A percentile compares a stretch with the other conserved stretches of the same genome.
These are phyloP conservation scores for Mallotus nudiflorus DNA, from an alignment of 345 rosid species.

Conservation along the genomic window DNA sequence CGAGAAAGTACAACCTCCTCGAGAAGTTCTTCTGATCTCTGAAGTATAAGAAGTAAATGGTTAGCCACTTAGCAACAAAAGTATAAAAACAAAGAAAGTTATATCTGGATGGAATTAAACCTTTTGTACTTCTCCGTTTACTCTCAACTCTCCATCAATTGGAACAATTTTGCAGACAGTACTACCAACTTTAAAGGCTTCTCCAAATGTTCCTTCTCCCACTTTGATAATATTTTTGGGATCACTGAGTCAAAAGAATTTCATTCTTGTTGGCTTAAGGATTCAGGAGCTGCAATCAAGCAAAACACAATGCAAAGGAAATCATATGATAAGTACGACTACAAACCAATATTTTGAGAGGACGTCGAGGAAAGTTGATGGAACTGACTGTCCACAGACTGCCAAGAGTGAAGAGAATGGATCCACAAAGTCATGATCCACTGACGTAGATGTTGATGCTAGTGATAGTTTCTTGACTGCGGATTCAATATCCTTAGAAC, in stretches of 20 bases:
- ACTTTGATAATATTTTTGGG: conserved; percentile 69
- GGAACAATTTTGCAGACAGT: conserved; percentile 97
- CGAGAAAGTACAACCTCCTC: conserved; percentile 87
- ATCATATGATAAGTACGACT: conserved; percentile 2
- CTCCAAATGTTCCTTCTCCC: conserved; percentile 99
- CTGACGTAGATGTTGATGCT: conserved; percentile 46
- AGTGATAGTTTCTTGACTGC: conserved; percentile 67
- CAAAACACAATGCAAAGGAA: conserved; percentile 6
- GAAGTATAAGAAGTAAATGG: conserved; percentile 32
- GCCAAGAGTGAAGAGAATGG: conserved; percentile 64
- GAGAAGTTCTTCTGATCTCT: conserved; percentile 94
- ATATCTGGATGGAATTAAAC: conserved; percentile 28
- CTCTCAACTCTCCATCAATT: conserved; percentile 79
- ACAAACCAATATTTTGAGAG: conserved; percentile 81
- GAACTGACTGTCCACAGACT: conserved; percentile 62
- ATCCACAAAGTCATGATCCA: conserved; percentile 42
- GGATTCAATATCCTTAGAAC: conserved; percentile 50
- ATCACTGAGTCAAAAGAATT: conserved; percentile 48
- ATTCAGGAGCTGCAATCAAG: conserved; percentile 7
- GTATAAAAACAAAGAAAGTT: conserved; percentile 12
- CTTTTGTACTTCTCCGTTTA: conserved; percentile 95
- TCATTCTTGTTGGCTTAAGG: conserved; percentile 21
- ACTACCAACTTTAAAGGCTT: conserved; percentile 78
- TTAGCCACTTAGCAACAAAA: conserved; percentile 27
- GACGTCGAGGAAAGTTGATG: conserved; percentile 58